A percentile compares a stretch with the other conserved stretches of the same genome.
phyloP scores from a whole-genome alignment of 2,329 filamentous ascomycete genomes.

The Diplocarpon rosae region DNA sequence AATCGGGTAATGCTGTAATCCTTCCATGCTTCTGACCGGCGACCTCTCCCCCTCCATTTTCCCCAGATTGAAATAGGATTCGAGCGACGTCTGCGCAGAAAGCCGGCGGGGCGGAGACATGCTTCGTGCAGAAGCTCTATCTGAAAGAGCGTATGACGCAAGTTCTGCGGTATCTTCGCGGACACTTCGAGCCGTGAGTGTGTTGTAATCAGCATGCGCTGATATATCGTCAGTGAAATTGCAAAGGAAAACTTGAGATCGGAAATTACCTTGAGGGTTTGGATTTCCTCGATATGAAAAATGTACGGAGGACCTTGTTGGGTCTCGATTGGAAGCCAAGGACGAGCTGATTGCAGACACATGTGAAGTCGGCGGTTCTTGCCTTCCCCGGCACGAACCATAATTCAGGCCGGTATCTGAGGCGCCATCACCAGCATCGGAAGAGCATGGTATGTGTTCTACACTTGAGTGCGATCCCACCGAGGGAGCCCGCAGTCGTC shows the following conservation, averaged over 20 bases:
- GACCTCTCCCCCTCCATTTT: conserved; percentile 16
- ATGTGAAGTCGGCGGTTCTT: conserved; percentile 8
- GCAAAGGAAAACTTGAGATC: conserved; percentile 25
- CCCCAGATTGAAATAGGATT: conserved; percentile 19
- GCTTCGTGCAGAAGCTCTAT: conserved; percentile 33
- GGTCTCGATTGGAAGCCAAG: conserved; percentile 41
- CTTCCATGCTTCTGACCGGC: conserved; percentile 15
- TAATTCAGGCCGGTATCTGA: conserved; percentile 13
- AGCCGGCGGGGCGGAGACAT: conserved; percentile 18
- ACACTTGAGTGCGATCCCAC: conserved; percentile 21
- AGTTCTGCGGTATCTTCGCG: conserved; percentile 82
- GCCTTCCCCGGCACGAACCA: conserved; percentile 18
- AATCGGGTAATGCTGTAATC: conserved; percentile 39
- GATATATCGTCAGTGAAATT: conserved; percentile 28
- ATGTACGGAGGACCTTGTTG: conserved; percentile 62
- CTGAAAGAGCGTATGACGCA: conserved; percentile 68
- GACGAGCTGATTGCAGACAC: conserved; percentile 8
- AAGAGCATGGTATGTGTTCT: conserved; percentile 18
- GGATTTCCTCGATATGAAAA: conserved; percentile 50
- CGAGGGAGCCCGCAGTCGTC: conserved; percentile 16
- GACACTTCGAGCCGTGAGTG: conserved; percentile 66
- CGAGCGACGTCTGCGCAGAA: conserved; percentile 18
- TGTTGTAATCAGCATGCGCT: conserved; percentile 54
- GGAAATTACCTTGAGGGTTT: no score
- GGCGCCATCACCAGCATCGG: conserved; percentile 12